phyloP scores from a whole-genome alignment of 116 monocot species.

The Cymodocea nodosa region DNA sequence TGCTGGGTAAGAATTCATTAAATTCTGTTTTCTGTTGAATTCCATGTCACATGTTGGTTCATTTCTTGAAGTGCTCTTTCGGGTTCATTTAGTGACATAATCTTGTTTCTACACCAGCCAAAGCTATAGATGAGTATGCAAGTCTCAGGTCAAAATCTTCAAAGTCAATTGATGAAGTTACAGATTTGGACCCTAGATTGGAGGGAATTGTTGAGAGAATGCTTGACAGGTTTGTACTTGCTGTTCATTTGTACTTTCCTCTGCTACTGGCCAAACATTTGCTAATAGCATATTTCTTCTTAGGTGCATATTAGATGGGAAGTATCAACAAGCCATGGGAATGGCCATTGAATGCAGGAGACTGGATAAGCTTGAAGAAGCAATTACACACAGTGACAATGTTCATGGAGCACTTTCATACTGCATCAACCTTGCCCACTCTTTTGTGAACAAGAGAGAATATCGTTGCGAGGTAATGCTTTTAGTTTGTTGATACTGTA shows the following conservation, averaged over 20 bases:
- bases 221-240: slow-evolving; percentile 76
- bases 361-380: slow-evolving; percentile 90
- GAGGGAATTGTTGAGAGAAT: slow-evolving; percentile 94
- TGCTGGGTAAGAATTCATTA: slow-evolving; percentile 41
- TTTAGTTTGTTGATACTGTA: not conserved
- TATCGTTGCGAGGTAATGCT: slow-evolving; percentile 79
- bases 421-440: slow-evolving; percentile 91
- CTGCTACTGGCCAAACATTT: not conserved
- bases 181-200: slow-evolving; percentile 65
- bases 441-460: slow-evolving; percentile 80
- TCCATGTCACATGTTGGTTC: not conserved
- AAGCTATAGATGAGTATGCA: slow-evolving; percentile 92
- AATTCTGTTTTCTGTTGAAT: not conserved
- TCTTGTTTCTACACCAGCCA: slow-evolving; percentile 33
- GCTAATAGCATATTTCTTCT: not conserved
- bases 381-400: slow-evolving; percentile 70
- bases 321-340: slow-evolving; percentile 98
- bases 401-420: slow-evolving; percentile 75
- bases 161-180: slow-evolving; percentile 31
- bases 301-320: slow-evolving; percentile 87
- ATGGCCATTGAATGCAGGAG: slow-evolving; percentile 93
- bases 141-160: slow-evolving; percentile 50
- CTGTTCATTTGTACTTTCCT: not conserved
- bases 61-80: not conserved
- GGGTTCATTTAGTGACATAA: not conserved